Conservation (phyloP, 169 alveolate species). For the Eimeria tenella region DNA sequence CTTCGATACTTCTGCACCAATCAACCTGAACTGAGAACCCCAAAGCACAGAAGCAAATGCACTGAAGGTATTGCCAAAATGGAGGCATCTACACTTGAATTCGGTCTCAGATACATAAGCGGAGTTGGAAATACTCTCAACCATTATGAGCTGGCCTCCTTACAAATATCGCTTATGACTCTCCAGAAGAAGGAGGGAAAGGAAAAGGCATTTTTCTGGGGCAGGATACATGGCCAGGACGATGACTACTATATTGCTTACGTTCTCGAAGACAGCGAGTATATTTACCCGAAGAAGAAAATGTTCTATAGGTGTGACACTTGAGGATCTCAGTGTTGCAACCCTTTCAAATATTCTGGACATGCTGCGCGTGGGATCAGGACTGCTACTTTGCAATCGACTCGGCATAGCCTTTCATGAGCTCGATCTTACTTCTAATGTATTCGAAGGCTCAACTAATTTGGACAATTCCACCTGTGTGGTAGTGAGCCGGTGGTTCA, state of each 20-base stretch:
- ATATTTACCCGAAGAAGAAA: constrained; percentile 58
- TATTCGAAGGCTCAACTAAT: no score
- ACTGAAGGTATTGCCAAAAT: neutral
- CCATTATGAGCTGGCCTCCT: constrained; percentile 53
- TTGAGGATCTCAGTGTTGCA: no score
- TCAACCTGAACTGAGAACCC: neutral
- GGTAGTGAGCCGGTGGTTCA: neutral
- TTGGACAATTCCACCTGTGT: no score
- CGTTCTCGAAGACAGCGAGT: constrained; percentile 53
- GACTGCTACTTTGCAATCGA: no score
- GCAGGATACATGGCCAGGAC: constrained; percentile 40
- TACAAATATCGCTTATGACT: constrained; percentile 28
- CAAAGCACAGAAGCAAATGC: neutral
- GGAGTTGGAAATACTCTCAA: constrained; percentile 58
- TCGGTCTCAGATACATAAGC: constrained; percentile 36
- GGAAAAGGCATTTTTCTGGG: constrained; percentile 70
- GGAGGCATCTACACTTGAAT: constrained; percentile 71
- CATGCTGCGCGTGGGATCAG: no score
- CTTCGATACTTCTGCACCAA: no score
- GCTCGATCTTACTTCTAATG: no score
- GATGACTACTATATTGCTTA: constrained; percentile 71
- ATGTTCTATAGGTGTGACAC: constrained; percentile 50
- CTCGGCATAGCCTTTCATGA: no score
- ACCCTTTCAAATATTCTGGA: no score
- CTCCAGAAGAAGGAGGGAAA: constrained; percentile 17